A percentile compares a stretch with the other conserved stretches of the same genome.
These are phyloP conservation scores for Saturnispora diversa DNA, from an alignment of 805 yeast genomes.

Conservation along the genomic window DNA sequence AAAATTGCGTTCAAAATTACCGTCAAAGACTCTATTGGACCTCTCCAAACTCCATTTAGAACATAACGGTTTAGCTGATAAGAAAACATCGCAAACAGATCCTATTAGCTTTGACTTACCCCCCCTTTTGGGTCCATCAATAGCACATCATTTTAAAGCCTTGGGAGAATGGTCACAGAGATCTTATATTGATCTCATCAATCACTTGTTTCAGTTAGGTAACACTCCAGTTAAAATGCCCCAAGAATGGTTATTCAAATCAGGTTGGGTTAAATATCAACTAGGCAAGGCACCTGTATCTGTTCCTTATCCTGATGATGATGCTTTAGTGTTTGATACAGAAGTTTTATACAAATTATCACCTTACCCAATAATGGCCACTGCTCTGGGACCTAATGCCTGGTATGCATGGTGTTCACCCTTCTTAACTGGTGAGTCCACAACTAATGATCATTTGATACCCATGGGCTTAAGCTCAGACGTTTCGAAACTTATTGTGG, in stretches of 20 bases:
- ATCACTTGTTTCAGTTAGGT: slow-evolving; percentile 34
- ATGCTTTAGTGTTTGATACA: slow-evolving; percentile 76
- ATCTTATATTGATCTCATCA: slow-evolving; percentile 50
- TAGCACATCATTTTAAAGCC: slow-evolving; percentile 80
- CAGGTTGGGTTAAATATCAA: slow-evolving; percentile 81
- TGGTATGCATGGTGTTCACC: slow-evolving; percentile 98
- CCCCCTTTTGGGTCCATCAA: slow-evolving; percentile 53
- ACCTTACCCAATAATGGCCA: slow-evolving; percentile 69
- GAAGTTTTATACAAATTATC: slow-evolving; percentile 76
- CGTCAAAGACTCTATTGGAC: slow-evolving; percentile 29
- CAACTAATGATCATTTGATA: slow-evolving; percentile 52
- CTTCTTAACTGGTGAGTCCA: slow-evolving; percentile 49
- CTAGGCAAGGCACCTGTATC: slow-evolving; percentile 42
- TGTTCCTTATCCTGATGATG: slow-evolving; percentile 66
- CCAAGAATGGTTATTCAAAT: slow-evolving; percentile 41
- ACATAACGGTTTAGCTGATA: slow-evolving; percentile 64
- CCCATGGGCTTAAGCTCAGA: slow-evolving; percentile 51
- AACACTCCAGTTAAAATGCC: slow-evolving; percentile 35
- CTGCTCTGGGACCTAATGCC: slow-evolving; percentile 66
- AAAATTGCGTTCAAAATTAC: slow-evolving; percentile 22
- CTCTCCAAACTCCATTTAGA: slow-evolving; percentile 45
- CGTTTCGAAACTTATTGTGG: slow-evolving; percentile 48
- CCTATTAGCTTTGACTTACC: slow-evolving; percentile 65
- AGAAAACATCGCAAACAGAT: slow-evolving; percentile 51
- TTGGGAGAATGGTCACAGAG: slow-evolving; percentile 53